Evolutionary conservation across 163 green algal genomes (phyloP), one percentile per base, ranked within the genome.

Genomic region (Prototheca stagnorum): DNA sequence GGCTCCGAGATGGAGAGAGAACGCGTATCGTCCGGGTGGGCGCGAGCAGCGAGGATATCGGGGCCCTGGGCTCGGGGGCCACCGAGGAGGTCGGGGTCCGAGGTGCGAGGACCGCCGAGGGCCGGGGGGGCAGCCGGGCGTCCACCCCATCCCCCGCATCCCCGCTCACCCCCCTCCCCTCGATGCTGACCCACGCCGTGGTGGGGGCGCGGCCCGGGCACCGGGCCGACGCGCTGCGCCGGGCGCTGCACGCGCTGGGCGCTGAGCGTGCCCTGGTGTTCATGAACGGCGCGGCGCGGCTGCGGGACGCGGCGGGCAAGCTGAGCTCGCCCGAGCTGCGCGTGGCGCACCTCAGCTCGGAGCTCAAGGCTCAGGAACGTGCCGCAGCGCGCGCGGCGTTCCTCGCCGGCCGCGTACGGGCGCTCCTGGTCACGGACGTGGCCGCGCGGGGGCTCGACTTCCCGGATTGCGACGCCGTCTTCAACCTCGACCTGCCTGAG

Each of bases 401-500:
- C 49, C 53, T 59, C 31, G 22, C 36, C 44, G 62, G 62, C 29
- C 49, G 71, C 4, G 55, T 83, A 39, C 71, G 73, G 5, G 83
- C 79, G 12, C 72, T 97, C 35, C 29, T 96, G 2, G 65, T 74
- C 7, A 79, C 55, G 26, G 88, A 98, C 55, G 77, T 98, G 34
- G 85, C 78, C n/a, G 83, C 89, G 1, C 57, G 89, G 0, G 88
- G 89, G 4, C 59, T 98, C 3, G 89, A 97, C 62, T 44, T 96
- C 21, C 54, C 61, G 1, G 60, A 72, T 3, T 82, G 71, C 48
- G 81, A 93, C 35, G 74, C 65, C 5, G 86, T 97, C 1, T 75
- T 95, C 62, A 86, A 97, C 57, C 56, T 93, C 47, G 89, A 98
- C 64, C 64, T 98, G 42, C 89, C 89, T 9, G 81, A 62, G 3